phyloP scores from a whole-genome alignment of 2,329 filamentous ascomycete species.

The Colletotrichum lupini region DNA sequence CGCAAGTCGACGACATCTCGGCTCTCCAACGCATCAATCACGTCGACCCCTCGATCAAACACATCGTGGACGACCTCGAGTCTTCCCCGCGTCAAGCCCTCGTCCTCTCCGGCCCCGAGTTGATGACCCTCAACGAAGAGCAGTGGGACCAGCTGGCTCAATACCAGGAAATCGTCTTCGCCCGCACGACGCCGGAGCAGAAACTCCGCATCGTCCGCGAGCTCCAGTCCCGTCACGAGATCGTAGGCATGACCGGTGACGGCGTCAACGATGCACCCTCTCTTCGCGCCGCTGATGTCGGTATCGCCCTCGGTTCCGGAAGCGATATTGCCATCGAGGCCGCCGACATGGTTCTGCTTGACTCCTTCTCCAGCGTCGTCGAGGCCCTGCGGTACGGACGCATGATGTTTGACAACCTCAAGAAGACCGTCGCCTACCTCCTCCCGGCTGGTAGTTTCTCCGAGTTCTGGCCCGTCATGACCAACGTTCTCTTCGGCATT shows the following conservation, averaged over 20 bases:
- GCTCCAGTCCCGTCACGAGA: slow-evolving; percentile 72
- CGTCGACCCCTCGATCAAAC: slow-evolving; percentile 36
- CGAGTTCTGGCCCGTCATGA: slow-evolving; percentile 82
- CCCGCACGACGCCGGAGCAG: slow-evolving; percentile 81
- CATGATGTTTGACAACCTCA: slow-evolving; percentile 83
- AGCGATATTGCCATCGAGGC: slow-evolving; percentile 86
- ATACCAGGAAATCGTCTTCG: slow-evolving; percentile 81
- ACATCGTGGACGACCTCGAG: slow-evolving; percentile 30
- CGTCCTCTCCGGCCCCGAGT: slow-evolving; percentile 73
- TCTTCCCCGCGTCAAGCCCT: slow-evolving; percentile 58
- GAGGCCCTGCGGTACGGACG: slow-evolving; percentile 79
- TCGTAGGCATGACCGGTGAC: slow-evolving; percentile 87
- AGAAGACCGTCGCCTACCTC: slow-evolving; percentile 81
- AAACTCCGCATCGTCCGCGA: slow-evolving; percentile 84
- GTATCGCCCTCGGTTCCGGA: slow-evolving; percentile 83
- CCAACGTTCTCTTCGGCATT: slow-evolving; percentile 77
- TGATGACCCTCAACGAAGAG: slow-evolving; percentile 71
- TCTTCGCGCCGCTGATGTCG: slow-evolving; percentile 82
- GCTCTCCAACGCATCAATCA: slow-evolving; percentile 57
- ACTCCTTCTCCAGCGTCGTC: slow-evolving; percentile 78
- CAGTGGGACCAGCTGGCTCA: slow-evolving; percentile 75
- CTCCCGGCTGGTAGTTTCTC: slow-evolving; percentile 79
- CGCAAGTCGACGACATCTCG: slow-evolving; percentile 62
- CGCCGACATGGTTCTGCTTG: slow-evolving; percentile 84
- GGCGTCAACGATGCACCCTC: slow-evolving; percentile 90